These are phyloP conservation scores for Athelia psychrophila DNA, from an alignment of 1,284 basidiomycete species.

Conservation along the genomic window DNA sequence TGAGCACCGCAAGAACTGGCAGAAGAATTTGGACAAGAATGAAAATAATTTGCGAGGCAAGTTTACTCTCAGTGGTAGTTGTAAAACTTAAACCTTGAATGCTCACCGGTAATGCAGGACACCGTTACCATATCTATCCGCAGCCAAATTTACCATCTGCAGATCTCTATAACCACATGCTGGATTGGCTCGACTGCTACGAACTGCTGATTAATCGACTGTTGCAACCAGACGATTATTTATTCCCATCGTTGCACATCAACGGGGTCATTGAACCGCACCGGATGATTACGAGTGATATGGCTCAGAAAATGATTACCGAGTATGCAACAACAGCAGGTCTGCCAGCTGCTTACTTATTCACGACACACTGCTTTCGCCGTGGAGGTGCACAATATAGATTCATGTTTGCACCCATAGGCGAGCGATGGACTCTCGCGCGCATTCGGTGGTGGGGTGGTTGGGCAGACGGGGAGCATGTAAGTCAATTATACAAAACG, in stretches of 20 bases:
- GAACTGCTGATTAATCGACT: conserved; percentile 13
- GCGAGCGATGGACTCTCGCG: conserved; percentile 28
- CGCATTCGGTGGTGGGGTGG: conserved; percentile 39
- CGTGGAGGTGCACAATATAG: conserved; percentile 35
- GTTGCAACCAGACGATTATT: conserved; percentile 24
- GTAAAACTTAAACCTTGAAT: background rate
- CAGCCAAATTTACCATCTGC: conserved; percentile 20
- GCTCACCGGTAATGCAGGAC: background rate
- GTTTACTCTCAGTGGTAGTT: background rate
- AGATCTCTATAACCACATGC: conserved; percentile 24
- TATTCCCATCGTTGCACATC: conserved; percentile 29
- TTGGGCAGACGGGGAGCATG: conserved; percentile 32
- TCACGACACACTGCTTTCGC: conserved; percentile 32
- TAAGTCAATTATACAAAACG: conserved; percentile 9
- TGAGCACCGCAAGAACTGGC: conserved; percentile 30
- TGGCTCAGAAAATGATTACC: conserved; percentile 21
- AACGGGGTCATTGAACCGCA: conserved; percentile 23
- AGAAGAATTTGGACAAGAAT: conserved; percentile 21
- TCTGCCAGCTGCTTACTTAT: conserved; percentile 11
- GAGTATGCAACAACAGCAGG: conserved; percentile 19
- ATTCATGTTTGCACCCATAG: conserved; percentile 33
- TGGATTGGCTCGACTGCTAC: conserved; percentile 23
- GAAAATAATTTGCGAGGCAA: conserved; percentile 13
- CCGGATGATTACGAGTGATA: conserved; percentile 21
- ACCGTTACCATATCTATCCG: background rate